Evolutionary conservation across 352 stramenopile genomes (phyloP), one percentile per base, ranked within the genome.

Genomic region (Globisporangium okanoganense): DNA sequence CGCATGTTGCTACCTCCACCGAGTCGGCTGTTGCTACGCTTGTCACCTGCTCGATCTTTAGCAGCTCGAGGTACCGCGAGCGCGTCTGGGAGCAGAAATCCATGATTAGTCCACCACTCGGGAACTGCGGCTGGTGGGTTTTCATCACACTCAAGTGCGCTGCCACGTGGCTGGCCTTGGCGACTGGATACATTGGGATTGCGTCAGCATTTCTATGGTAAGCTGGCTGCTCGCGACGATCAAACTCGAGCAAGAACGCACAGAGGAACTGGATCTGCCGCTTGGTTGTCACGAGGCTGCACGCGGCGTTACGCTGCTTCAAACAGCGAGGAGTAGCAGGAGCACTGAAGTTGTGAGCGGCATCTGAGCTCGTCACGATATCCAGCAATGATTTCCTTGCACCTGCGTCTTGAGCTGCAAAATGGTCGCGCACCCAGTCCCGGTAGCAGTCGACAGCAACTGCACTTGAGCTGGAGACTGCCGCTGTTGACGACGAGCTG

Each of bases 81-180:
- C 73, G 73, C 5, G 65, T 65, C 45, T 78, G 64, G 0, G 63
- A 65, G 49, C 62, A 75, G 50, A 76, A 78, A 43, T 78, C 70
- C 16, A 73, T 64, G 13, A 81, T 56, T 10, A 81, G 44, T 3
- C 62, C 70, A 0, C 71, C 60, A 2, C 40, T 62, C 13, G 61
- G 56, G n/a, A 66, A 45, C 14, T 63, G 52, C 0, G 55, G 49
- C 44, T 78, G 73, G 41, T 78, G 71, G 2, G 58, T 75, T 48
- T 81, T 78, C 45, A 81, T 63, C 24, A 69, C 65, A 18, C 73
- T 72, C 9, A 81, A 40, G 53, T 81, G 73, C 1, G 66, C 59
- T 4, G 65, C 40, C 14, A 78, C 65, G 38, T 78, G 70, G 6
- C 64, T 27, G 2, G 67, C 25, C 13, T 27, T 53, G 6, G 41